Conservation (phyloP, 164 flowering plant genomes). For the Piper betle region DNA sequence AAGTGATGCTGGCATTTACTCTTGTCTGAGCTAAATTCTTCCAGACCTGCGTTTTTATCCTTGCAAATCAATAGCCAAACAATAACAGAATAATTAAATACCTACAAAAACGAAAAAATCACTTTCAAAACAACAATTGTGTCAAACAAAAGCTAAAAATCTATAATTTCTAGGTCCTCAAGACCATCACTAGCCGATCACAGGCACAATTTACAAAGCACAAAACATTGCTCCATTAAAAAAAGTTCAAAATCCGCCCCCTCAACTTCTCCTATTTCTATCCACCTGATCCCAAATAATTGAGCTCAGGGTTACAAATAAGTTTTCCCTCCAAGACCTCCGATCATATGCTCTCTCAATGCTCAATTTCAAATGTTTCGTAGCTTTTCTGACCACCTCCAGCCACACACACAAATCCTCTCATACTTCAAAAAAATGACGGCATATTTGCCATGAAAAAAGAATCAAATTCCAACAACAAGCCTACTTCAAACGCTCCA, state of each 20-base stretch:
- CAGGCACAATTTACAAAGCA: not conserved
- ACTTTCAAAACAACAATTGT: not conserved
- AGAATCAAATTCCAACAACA: not conserved
- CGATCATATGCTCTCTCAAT: too few relatives aligned
- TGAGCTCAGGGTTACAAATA: too few relatives aligned
- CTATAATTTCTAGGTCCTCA: not conserved
- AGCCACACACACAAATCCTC: not conserved
- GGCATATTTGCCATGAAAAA: not conserved
- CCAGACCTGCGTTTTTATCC: slow-evolving; percentile 47
- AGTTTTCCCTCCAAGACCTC: too few relatives aligned
- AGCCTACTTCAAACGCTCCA: too few relatives aligned
- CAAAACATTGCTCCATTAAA: not conserved
- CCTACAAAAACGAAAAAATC: not conserved
- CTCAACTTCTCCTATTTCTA: too few relatives aligned
- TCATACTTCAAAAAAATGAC: not conserved
- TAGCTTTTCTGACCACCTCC: too few relatives aligned
- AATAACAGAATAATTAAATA: not conserved
- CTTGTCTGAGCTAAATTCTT: slow-evolving; percentile 55
- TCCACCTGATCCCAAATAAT: too few relatives aligned
- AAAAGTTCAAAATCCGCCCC: not conserved
- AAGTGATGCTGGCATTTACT: slow-evolving; percentile 88
- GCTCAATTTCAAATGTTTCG: too few relatives aligned
- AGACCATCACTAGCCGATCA: not conserved
- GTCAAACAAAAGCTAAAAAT: not conserved
- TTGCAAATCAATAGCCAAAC: not conserved